A percentile compares a stretch with the other conserved stretches of the same genome.
phyloP scores from a whole-genome alignment of 306 rosid species.

The Rosa persica region DNA sequence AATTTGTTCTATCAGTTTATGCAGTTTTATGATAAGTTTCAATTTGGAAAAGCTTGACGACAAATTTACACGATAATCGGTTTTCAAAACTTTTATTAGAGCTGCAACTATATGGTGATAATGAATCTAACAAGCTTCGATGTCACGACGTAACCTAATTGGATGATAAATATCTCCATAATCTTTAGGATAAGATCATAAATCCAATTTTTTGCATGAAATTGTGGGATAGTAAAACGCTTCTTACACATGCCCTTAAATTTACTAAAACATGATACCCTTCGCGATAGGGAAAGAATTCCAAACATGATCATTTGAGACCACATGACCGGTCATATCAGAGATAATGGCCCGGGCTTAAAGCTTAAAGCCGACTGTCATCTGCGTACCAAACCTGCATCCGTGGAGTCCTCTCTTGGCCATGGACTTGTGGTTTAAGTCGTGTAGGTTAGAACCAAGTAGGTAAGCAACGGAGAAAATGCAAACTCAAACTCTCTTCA shows the following conservation, averaged over 20 bases:
- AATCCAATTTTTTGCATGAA: no score
- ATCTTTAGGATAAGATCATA: no score
- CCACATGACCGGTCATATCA: no score
- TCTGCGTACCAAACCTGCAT: not conserved
- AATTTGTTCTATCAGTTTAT: no score
- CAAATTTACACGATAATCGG: no score
- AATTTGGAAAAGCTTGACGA: no score
- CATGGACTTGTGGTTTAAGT: not conserved
- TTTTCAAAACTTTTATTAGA: no score
- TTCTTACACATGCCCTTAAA: not conserved
- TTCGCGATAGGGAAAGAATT: not conserved
- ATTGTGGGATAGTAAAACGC: not conserved
- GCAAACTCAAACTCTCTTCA: not conserved
- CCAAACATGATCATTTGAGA: not conserved
- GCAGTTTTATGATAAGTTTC: no score
- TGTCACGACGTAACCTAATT: not conserved
- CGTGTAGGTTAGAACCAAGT: not conserved
- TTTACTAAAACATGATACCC: not conserved
- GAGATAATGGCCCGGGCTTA: not conserved
- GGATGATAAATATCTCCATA: no score
- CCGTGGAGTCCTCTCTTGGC: not conserved
- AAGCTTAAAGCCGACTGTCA: not conserved
- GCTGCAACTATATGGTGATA: no score
- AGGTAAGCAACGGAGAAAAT: not conserved
- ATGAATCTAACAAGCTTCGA: no score